These are phyloP conservation scores for Discostella pseudostelligera DNA, from an alignment of 108 stramenopile species.

Conservation along the genomic window DNA sequence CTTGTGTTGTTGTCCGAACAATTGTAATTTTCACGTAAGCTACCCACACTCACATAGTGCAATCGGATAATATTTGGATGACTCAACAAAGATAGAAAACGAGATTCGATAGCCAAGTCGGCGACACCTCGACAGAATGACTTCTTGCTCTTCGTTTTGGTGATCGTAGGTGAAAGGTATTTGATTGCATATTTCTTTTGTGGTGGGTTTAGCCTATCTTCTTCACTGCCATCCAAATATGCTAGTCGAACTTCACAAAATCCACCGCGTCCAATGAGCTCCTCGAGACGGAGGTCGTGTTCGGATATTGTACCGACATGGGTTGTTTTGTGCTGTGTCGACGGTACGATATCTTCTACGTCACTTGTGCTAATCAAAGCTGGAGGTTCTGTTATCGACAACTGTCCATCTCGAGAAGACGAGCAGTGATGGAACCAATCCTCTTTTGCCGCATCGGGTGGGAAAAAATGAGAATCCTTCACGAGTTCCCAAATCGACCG, in stretches of 20 bases:
- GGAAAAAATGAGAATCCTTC: slow-evolving; percentile 4
- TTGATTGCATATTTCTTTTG: slow-evolving; percentile 61
- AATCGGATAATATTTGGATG: slow-evolving; percentile 71
- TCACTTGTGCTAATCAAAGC: background rate
- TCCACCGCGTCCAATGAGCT: slow-evolving; percentile 52
- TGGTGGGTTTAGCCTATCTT: background rate
- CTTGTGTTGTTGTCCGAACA: slow-evolving; percentile 18
- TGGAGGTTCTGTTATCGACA: too few relatives aligned
- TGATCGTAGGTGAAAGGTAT: slow-evolving; percentile 41
- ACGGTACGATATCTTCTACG: background rate
- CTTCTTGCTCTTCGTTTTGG: slow-evolving; percentile 55
- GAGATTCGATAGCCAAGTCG: slow-evolving; percentile 72
- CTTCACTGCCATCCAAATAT: background rate
- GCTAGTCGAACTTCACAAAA: slow-evolving; percentile 60
- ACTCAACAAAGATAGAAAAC: slow-evolving; percentile 52
- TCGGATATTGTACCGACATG: slow-evolving; percentile 6
- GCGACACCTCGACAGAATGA: slow-evolving; percentile 58
- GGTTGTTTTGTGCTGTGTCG: background rate
- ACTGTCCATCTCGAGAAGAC: background rate
- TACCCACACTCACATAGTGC: slow-evolving; percentile 59
- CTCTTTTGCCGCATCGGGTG: background rate
- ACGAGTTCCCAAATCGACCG: slow-evolving; percentile 8
- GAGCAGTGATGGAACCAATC: slow-evolving; percentile 5
- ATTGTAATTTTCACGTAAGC: slow-evolving; percentile 35
- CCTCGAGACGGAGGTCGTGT: slow-evolving; percentile 16